Conservation (phyloP, 2,329 filamentous ascomycete genomes). For the Cercospora beticola region DNA sequence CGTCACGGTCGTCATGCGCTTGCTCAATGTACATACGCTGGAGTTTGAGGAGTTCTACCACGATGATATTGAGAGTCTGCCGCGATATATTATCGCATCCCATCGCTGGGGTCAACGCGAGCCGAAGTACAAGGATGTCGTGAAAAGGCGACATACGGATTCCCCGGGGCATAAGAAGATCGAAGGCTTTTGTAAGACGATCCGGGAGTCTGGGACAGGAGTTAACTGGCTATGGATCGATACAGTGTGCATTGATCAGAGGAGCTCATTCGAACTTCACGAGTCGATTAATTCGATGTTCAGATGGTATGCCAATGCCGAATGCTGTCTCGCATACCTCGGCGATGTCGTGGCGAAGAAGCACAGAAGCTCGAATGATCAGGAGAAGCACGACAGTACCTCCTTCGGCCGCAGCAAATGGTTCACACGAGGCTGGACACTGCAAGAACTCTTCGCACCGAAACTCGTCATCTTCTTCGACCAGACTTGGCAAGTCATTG, state of each 20-base stretch:
- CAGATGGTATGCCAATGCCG: conserved; percentile 20
- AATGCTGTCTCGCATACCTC: conserved; percentile 23
- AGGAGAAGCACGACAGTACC: not conserved
- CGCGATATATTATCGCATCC: conserved; percentile 19
- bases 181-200: conserved; percentile 3
- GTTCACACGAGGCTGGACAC: conserved; percentile 29
- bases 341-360: conserved; percentile 4
- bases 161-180: conserved; percentile 16
- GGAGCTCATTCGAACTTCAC: conserved; percentile 16
- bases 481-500: conserved; percentile 15
- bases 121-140: conserved; percentile 11
- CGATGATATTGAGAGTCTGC: not conserved
- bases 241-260: conserved; percentile 25
- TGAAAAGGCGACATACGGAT: not conserved
- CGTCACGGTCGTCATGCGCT: not conserved
- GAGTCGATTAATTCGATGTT: conserved; percentile 27
- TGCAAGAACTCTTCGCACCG: conserved; percentile 23
- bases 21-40: conserved; percentile 13
- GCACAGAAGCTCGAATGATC: not conserved
- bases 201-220: not conserved
- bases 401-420: conserved; percentile 16
- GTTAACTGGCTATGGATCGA: conserved; percentile 26
- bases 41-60: conserved; percentile 9
- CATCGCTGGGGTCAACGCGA: conserved; percentile 16
- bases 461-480: conserved; percentile 20